These are phyloP conservation scores for Aspergillus luchuensis DNA, from an alignment of 2,329 filamentous ascomycete species.

Conservation along the genomic window DNA sequence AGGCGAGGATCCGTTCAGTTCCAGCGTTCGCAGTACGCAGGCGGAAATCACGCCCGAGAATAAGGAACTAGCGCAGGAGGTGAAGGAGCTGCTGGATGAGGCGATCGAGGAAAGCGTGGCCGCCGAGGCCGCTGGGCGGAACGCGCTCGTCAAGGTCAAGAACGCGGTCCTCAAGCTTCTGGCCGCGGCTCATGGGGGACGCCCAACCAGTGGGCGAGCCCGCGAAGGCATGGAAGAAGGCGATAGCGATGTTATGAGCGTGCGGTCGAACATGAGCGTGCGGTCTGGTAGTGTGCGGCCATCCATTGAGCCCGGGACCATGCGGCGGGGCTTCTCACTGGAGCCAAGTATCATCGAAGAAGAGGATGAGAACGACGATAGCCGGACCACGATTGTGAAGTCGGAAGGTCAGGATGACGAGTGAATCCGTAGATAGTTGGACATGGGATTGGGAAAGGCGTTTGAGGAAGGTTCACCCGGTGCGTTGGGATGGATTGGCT, in stretches of 20 bases:
- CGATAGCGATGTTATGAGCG: conserved; percentile 35
- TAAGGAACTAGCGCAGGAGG: conserved; percentile 53
- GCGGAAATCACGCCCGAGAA: conserved; percentile 55
- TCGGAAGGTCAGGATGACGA: conserved; percentile 33
- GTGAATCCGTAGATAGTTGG: neutral
- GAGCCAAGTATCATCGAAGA: conserved; percentile 41
- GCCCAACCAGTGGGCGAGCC: conserved; percentile 34
- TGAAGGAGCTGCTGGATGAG: conserved; percentile 62
- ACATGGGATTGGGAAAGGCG: conserved; percentile 20
- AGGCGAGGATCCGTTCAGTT: conserved; percentile 65
- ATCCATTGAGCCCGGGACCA: conserved; percentile 31
- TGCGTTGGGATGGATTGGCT: neutral
- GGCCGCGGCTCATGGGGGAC: conserved; percentile 52
- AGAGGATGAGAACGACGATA: conserved; percentile 43
- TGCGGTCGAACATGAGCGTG: conserved; percentile 32
- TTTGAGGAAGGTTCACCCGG: conserved; percentile 12
- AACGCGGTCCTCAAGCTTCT: conserved; percentile 46
- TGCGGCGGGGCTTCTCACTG: conserved; percentile 30
- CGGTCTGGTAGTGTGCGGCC: conserved; percentile 33
- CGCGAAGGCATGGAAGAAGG: conserved; percentile 36
- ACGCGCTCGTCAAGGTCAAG: conserved; percentile 50
- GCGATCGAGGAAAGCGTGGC: conserved; percentile 52
- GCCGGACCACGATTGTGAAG: conserved; percentile 36
- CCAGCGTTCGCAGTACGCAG: conserved; percentile 47
- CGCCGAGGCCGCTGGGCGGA: conserved; percentile 46